Conservation (phyloP, 225 moss, liverwort and hornwort species). For the Asterella californica region DNA sequence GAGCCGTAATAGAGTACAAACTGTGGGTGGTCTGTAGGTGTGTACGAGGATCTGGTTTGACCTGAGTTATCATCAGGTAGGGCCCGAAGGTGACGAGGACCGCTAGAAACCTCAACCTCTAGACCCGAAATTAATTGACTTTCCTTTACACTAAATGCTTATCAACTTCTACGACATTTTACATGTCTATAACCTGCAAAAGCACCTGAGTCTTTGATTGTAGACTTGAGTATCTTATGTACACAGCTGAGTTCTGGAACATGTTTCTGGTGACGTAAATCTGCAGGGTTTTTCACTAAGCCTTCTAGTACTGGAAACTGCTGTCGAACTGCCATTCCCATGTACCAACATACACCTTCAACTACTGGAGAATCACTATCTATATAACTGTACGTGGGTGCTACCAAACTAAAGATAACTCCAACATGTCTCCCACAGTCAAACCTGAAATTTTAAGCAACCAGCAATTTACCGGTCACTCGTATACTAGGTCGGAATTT, state of each 20-base stretch:
- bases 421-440: not conserved
- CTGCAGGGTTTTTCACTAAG: not conserved
- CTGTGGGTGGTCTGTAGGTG: not conserved
- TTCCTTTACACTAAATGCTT: not conserved
- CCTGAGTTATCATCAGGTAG: slow-evolving; percentile 6
- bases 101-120: not conserved
- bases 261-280: not conserved
- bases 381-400: not conserved
- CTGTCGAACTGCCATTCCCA: too few relatives aligned
- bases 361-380: not conserved
- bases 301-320: not conserved
- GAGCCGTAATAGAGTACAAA: not conserved
- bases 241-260: not conserved
- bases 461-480: not conserved
- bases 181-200: not conserved
- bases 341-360: too few relatives aligned
- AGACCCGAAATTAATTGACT: not conserved
- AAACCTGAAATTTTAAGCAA: not conserved
- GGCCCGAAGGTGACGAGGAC: not conserved
- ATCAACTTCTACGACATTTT: not conserved
- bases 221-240: not conserved
- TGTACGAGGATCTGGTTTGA: not conserved
- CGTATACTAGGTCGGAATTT: not conserved
- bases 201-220: not conserved
- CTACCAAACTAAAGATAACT: not conserved